These are phyloP conservation scores for Petunia secreta DNA, from an alignment of 257 asterid species.

Conservation along the genomic window DNA sequence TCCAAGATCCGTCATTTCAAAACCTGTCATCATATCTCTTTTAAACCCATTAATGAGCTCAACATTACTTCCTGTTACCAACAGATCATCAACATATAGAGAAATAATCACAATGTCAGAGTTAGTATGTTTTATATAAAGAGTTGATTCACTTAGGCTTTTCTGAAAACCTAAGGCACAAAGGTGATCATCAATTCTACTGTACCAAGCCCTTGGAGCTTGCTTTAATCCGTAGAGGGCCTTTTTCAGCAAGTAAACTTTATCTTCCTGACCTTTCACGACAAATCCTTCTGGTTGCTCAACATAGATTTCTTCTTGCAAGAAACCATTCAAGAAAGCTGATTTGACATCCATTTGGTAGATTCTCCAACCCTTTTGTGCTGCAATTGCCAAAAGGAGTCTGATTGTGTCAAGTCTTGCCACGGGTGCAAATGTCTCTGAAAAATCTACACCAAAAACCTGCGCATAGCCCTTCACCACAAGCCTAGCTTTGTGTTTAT, in stretches of 20 bases:
- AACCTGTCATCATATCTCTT: conserved; percentile 14
- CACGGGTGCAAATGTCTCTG: neutral
- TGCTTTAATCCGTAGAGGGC: conserved; percentile 23
- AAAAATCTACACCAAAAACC: neutral
- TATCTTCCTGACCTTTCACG: neutral
- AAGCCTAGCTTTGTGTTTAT: neutral
- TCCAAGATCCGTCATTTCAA: conserved; percentile 17
- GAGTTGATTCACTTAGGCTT: conserved; percentile 4
- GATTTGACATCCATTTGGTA: too few relatives aligned
- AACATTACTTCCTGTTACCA: conserved; percentile 14
- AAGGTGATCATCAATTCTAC: conserved; percentile 13
- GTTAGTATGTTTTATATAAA: neutral
- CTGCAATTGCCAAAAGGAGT: too few relatives aligned
- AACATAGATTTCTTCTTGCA: too few relatives aligned
- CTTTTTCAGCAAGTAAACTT: conserved; percentile 12
- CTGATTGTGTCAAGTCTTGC: too few relatives aligned
- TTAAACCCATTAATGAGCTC: conserved; percentile 2
- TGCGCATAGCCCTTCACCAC: neutral
- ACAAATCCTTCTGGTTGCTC: neutral
- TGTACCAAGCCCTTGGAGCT: conserved; percentile 26
- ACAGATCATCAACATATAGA: conserved; percentile 27
- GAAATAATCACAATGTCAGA: neutral
- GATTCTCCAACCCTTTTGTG: too few relatives aligned
- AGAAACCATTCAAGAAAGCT: too few relatives aligned
- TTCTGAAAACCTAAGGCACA: neutral